Evolutionary conservation across 805 yeast species (phyloP).

Genomic region (Metschnikowia vanudenii): DNA sequence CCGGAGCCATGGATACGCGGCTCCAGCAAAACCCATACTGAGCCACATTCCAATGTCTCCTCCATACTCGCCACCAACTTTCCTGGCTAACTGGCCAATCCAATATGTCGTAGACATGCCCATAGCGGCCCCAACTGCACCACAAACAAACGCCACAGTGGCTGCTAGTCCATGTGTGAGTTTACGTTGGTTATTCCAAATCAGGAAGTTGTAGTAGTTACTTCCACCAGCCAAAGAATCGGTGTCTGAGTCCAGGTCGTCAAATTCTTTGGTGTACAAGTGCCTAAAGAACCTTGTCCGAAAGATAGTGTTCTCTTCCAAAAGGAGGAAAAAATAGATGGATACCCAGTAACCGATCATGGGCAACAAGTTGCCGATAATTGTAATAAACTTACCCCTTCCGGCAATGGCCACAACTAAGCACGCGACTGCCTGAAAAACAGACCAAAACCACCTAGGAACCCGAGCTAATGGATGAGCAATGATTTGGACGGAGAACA

Average conservation of each 20-base stretch:
- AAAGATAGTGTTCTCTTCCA: conserved; percentile 76
- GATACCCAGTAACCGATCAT: conserved; percentile 92
- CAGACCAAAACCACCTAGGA: conserved; percentile 78
- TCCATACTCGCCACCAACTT: conserved; percentile 54
- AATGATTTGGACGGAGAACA: conserved; percentile 70
- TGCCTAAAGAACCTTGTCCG: conserved; percentile 45
- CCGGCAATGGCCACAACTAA: conserved; percentile 76
- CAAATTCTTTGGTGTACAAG: conserved; percentile 33
- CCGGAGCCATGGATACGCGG: conserved; percentile 63
- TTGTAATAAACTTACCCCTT: conserved; percentile 64
- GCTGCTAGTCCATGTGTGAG: conserved; percentile 77
- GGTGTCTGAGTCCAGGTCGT: conserved; percentile 16
- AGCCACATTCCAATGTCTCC: conserved; percentile 86
- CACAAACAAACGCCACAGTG: conserved; percentile 58
- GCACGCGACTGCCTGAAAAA: conserved; percentile 60
- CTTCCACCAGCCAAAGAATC: conserved; percentile 10
- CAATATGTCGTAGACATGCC: conserved; percentile 90
- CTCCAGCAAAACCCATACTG: conserved; percentile 65
- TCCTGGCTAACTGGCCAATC: conserved; percentile 68
- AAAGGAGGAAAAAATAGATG: conserved; percentile 66
- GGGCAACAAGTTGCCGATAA: conserved; percentile 78
- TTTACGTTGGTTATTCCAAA: conserved; percentile 62
- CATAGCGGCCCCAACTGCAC: conserved; percentile 80
- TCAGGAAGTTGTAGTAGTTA: conserved; percentile 23
- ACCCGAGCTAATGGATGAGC: conserved; percentile 52